phyloP scores from a whole-genome alignment of 768 basidiomycete genomes.

The Russula sp. region DNA sequence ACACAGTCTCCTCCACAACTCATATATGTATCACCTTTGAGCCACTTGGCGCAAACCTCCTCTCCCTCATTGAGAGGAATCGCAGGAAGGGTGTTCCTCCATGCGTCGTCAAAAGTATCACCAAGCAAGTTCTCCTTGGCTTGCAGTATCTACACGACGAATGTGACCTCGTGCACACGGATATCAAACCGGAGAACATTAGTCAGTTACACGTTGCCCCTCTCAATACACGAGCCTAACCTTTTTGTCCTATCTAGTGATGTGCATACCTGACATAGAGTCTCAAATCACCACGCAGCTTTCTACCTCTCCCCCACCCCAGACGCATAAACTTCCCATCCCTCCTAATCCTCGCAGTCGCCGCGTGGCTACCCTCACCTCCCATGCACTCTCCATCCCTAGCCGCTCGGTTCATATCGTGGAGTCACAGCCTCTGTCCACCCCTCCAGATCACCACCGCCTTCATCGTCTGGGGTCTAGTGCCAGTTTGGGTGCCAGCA shows the following conservation, averaged over 20 bases:
- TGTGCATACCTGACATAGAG: conserved; percentile 77
- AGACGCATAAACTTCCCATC: conserved; percentile 74
- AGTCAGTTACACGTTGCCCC: conserved; percentile 44
- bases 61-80: conserved; percentile 67
- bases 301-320: conserved; percentile 58
- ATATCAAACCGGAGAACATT: conserved; percentile 94
- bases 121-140: conserved; percentile 81
- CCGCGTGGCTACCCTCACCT: conserved; percentile 54
- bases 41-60: conserved; percentile 72
- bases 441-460: conserved; percentile 30
- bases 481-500: conserved; percentile 28
- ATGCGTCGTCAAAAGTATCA: conserved; percentile 75
- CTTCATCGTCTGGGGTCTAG: conserved; percentile 22
- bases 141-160: conserved; percentile 90
- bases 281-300: conserved; percentile 64
- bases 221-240: neutral
- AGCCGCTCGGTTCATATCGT: conserved; percentile 74
- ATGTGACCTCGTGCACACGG: conserved; percentile 88
- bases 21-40: conserved; percentile 93
- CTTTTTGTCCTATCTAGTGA: conserved; percentile 40
- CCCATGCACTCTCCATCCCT: conserved; percentile 37
- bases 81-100: conserved; percentile 80
- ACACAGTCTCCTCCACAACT: conserved; percentile 33
- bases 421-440: conserved; percentile 70
- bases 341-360: conserved; percentile 60